Percentiles rank a stretch among this genome's conserved stretches.
Conservation (phyloP, 768 basidiomycete genomes). For the Lactifluus hygrophoroides region DNA sequence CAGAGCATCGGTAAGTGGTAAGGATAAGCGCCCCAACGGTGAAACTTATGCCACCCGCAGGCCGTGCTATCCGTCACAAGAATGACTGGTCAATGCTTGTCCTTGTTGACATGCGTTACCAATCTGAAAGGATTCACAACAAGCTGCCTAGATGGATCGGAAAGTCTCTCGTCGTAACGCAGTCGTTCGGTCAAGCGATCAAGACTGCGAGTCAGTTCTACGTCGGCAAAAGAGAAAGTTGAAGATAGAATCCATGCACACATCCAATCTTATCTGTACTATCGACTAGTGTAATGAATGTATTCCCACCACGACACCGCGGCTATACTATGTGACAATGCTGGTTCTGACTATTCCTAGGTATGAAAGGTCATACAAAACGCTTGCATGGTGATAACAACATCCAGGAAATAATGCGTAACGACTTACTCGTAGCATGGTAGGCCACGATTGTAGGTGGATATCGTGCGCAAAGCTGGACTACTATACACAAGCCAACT, state of each 20-base stretch:
- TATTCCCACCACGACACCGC: neutral
- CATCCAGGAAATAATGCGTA: neutral
- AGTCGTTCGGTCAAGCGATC: constrained; percentile 16
- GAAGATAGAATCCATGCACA: neutral
- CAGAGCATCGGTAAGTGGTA: constrained; percentile 85
- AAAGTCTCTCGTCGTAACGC: constrained; percentile 22
- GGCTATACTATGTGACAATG: neutral
- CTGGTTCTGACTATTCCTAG: neutral
- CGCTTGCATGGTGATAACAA: neutral
- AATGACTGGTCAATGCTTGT: constrained; percentile 89
- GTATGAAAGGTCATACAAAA: neutral
- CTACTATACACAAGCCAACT: neutral
- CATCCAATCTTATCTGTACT: neutral
- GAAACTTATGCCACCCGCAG: constrained; percentile 31
- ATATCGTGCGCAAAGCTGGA: neutral
- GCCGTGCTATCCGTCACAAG: constrained; percentile 86
- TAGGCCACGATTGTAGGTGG: neutral
- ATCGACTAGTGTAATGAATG: neutral
- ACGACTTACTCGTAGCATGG: neutral
- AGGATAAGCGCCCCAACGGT: neutral
- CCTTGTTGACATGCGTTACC: constrained; percentile 80
- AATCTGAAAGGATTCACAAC: constrained; percentile 50
- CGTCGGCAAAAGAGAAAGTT: neutral
- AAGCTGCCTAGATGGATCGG: constrained; percentile 95
- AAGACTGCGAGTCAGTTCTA: constrained; percentile 17